phyloP scores from a whole-genome alignment of 192 early-diverging fungal genomes.

The Cladochytrium replicatum region DNA sequence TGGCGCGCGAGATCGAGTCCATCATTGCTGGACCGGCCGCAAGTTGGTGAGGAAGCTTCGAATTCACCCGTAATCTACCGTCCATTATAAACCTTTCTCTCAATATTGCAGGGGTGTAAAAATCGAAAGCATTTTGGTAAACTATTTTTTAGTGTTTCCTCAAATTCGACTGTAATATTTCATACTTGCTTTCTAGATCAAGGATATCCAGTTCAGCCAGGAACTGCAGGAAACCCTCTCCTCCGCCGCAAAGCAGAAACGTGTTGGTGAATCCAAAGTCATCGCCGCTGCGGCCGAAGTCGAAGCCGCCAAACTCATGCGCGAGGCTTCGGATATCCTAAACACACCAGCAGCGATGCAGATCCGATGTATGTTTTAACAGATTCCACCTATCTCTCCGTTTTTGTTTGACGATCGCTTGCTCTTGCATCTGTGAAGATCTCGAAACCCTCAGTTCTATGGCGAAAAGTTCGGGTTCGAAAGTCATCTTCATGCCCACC shows the following conservation, averaged over 20 bases:
- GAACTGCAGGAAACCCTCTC: constrained; percentile 77
- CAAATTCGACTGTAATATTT: too few species aligned
- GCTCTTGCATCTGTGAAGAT: too few species aligned
- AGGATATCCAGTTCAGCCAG: constrained; percentile 64
- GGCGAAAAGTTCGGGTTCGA: constrained; percentile 61
- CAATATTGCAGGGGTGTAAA: too few species aligned
- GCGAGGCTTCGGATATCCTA: constrained; percentile 82
- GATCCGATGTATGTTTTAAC: too few species aligned
- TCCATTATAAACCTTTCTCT: too few species aligned
- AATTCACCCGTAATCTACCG: too few species aligned
- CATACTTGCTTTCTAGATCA: constrained; percentile 77
- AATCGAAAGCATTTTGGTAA: too few species aligned
- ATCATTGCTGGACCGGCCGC: constrained; percentile 72
- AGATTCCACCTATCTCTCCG: too few species aligned
- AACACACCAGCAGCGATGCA: too few species aligned
- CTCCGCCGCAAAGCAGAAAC: constrained; percentile 78
- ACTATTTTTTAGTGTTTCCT: too few species aligned
- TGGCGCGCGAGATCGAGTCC: constrained; percentile 74
- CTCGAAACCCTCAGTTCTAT: constrained; percentile 74
- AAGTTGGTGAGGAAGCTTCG: constrained; percentile 58
- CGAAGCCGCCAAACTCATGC: constrained; percentile 81
- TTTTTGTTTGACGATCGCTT: too few species aligned
- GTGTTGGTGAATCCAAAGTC: constrained; percentile 84
- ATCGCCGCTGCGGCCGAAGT: constrained; percentile 80
- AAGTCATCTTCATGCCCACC: constrained; percentile 37